Evolutionary conservation across 352 stramenopile genomes (phyloP).

Genomic region (Phytophthora constricta): DNA sequence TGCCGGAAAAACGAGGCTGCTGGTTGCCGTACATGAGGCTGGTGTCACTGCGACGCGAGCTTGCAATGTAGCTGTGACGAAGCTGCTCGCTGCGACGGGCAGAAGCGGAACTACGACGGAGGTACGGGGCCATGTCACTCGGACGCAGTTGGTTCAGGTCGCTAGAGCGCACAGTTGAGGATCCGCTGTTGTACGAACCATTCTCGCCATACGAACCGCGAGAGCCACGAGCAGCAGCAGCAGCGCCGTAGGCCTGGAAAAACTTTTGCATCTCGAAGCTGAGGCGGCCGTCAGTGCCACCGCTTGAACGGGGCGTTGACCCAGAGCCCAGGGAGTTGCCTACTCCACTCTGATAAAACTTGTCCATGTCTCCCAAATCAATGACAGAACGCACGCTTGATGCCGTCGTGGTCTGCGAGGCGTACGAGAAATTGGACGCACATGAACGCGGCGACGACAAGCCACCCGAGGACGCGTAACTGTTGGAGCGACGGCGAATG

Average conservation of each 20-base stretch:
- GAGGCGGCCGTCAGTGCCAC: slow-evolving; percentile 47
- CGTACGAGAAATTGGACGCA: slow-evolving; percentile 83
- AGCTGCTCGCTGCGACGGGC: slow-evolving; percentile 33
- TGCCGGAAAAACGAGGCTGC: slow-evolving; percentile 33
- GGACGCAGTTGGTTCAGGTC: slow-evolving; percentile 51
- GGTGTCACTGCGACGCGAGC: slow-evolving; percentile 42
- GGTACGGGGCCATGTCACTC: slow-evolving; percentile 38
- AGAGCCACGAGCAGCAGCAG: slow-evolving; percentile 32
- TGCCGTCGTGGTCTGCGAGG: slow-evolving; percentile 67
- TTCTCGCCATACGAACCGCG: slow-evolving; percentile 45
- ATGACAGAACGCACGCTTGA: slow-evolving; percentile 74
- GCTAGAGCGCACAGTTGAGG: slow-evolving; percentile 58
- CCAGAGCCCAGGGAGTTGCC: slow-evolving; percentile 31
- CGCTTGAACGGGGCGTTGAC: slow-evolving; percentile 43
- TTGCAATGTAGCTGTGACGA: slow-evolving; percentile 40
- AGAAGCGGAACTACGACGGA: slow-evolving; percentile 45
- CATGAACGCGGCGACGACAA: slow-evolving; percentile 69
- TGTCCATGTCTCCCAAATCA: slow-evolving; percentile 82
- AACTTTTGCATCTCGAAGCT: slow-evolving; percentile 78
- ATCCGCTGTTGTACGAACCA: slow-evolving; percentile 51
- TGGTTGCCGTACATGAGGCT: slow-evolving; percentile 38
- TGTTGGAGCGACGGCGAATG: slow-evolving; percentile 58
- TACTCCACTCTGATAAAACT: slow-evolving; percentile 68
- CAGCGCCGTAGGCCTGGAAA: slow-evolving; percentile 64
- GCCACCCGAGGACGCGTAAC: slow-evolving; percentile 63